phyloP scores from a whole-genome alignment of 345 rosid genomes.

The Citrus medica region DNA sequence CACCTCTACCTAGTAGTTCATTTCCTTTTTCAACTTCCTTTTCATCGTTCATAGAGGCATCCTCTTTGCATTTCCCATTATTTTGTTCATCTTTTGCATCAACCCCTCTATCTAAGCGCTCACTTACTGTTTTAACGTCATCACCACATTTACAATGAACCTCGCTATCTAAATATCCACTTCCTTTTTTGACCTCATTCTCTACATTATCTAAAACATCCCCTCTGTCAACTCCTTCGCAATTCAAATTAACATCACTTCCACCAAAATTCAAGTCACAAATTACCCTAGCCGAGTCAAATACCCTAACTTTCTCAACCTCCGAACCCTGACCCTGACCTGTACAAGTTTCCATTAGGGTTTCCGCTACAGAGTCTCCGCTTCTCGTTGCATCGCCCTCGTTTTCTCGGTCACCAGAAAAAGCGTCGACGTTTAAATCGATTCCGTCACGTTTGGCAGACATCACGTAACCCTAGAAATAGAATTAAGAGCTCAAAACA shows the following conservation, averaged over 20 bases:
- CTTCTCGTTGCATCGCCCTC: neutral
- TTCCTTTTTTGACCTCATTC: slow-evolving; percentile 8
- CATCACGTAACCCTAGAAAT: slow-evolving; percentile 29
- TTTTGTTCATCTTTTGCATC: neutral
- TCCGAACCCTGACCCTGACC: slow-evolving; percentile 1
- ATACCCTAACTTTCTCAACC: slow-evolving; percentile 9
- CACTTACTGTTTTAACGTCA: slow-evolving; percentile 12
- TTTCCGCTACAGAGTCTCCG: slow-evolving; percentile 8
- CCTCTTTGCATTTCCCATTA: neutral
- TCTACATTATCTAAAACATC: slow-evolving; percentile 3
- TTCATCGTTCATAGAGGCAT: neutral
- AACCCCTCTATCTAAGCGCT: slow-evolving; percentile 4
- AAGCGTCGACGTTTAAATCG: slow-evolving; percentile 40
- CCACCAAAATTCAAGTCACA: slow-evolving; percentile 10
- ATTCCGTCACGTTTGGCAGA: slow-evolving; percentile 28
- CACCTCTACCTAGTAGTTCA: neutral
- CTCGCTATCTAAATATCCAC: slow-evolving; percentile 1
- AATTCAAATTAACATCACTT: neutral
- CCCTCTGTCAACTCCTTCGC: neutral
- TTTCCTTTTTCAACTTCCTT: neutral
- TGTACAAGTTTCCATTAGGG: slow-evolving; percentile 15
- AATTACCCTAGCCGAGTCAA: neutral
- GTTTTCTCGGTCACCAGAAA: slow-evolving; percentile 21
- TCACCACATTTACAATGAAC: neutral
- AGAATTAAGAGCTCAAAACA: neutral